These are phyloP conservation scores for Pseudogymnoascus sp. DNA, from an alignment of 2,329 filamentous ascomycete genomes.

Conservation along the genomic window DNA sequence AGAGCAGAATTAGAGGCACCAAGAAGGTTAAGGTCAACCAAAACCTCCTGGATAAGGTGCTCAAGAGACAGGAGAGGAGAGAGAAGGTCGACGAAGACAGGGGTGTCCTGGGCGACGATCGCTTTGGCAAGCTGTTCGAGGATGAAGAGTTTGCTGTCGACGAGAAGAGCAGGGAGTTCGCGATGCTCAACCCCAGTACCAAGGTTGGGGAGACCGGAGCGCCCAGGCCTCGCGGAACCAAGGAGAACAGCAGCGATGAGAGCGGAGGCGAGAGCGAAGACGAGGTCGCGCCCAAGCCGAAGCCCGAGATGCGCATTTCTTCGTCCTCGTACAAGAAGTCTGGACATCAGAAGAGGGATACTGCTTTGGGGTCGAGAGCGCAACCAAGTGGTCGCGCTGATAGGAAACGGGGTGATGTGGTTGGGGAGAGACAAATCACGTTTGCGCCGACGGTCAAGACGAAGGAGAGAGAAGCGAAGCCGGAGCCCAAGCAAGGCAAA, in stretches of 20 bases:
- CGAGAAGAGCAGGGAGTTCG: slow-evolving; percentile 80
- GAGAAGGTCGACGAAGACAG: slow-evolving; percentile 49
- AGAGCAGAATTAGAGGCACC: slow-evolving; percentile 83
- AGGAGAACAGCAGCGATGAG: slow-evolving; percentile 28
- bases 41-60: slow-evolving; percentile 65
- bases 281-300: slow-evolving; percentile 27
- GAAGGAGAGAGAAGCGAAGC: slow-evolving; percentile 36
- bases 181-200: slow-evolving; percentile 81
- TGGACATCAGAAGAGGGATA: slow-evolving; percentile 43
- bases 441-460: slow-evolving; percentile 56
- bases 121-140: slow-evolving; percentile 84
- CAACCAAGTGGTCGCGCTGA: slow-evolving; percentile 39
- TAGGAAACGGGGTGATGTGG: slow-evolving; percentile 41
- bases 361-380: slow-evolving; percentile 46
- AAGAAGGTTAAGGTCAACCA: slow-evolving; percentile 99
- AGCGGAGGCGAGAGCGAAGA: slow-evolving; percentile 37
- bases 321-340: slow-evolving; percentile 56
- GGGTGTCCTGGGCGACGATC: slow-evolving; percentile 70
- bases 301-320: slow-evolving; percentile 54
- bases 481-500: slow-evolving; percentile 20
- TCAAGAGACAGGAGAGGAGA: slow-evolving; percentile 54
- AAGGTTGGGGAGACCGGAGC: slow-evolving; percentile 30
- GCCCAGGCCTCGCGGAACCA: slow-evolving; percentile 37
- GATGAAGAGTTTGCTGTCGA: slow-evolving; percentile 91
- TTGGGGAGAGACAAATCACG: slow-evolving; percentile 60